A percentile compares a stretch with the other conserved stretches of the same genome.
phyloP scores from a whole-genome alignment of 352 stramenopile genomes.

The Pythium aphanidermatum region DNA sequence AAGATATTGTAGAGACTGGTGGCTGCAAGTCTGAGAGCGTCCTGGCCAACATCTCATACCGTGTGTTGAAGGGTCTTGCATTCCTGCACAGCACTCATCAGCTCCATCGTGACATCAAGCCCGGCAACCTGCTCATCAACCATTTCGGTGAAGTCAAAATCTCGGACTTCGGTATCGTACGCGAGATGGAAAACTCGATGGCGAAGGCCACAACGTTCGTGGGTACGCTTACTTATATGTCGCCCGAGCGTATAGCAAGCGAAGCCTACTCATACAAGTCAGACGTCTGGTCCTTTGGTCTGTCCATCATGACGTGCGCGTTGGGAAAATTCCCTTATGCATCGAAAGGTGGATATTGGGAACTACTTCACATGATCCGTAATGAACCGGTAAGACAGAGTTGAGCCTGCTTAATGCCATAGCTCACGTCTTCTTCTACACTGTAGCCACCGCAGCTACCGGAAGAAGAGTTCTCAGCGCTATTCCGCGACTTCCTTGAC shows the following conservation, averaged over 20 bases:
- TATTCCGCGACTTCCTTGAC: constrained; percentile 75
- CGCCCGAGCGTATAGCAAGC: constrained; percentile 89
- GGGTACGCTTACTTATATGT: constrained; percentile 92
- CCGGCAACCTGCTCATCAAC: constrained; percentile 92
- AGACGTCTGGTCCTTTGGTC: constrained; percentile 81
- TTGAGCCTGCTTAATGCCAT: not conserved
- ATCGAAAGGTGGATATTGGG: constrained; percentile 85
- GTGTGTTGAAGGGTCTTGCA: constrained; percentile 79
- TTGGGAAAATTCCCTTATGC: constrained; percentile 86
- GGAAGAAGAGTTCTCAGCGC: constrained; percentile 57
- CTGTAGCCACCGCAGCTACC: constrained; percentile 54
- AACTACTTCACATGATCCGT: constrained; percentile 85
- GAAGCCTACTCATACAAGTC: constrained; percentile 87
- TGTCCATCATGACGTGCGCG: constrained; percentile 88
- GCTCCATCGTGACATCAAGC: constrained; percentile 94
- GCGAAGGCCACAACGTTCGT: constrained; percentile 89
- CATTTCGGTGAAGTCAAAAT: constrained; percentile 89
- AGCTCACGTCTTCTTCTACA: not conserved
- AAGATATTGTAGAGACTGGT: constrained; percentile 89
- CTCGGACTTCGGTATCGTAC: constrained; percentile 80
- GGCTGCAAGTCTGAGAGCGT: constrained; percentile 82
- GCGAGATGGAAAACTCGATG: constrained; percentile 83
- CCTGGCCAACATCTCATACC: constrained; percentile 86
- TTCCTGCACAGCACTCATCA: constrained; percentile 90
- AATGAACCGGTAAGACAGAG: constrained; percentile 53